Conservation (phyloP, 2,329 filamentous ascomycete genomes). For the Fusarium hainanense region DNA sequence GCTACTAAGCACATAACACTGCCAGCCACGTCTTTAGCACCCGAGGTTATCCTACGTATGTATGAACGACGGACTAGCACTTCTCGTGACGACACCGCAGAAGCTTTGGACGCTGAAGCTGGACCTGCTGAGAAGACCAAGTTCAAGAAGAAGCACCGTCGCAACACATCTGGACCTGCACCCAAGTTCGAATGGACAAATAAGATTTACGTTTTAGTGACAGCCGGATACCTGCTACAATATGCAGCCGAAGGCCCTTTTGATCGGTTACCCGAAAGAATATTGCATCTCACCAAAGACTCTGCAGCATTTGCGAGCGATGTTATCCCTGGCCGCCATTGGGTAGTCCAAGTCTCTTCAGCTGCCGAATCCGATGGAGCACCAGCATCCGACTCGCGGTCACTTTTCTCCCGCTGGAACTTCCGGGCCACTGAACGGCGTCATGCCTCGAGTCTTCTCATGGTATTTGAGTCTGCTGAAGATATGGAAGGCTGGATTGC, state of each 20-base stretch:
- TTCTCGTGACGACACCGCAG: constrained; percentile 31
- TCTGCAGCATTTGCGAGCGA: constrained; percentile 86
- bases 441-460: constrained; percentile 71
- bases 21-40: constrained; percentile 72
- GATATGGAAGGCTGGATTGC: constrained; percentile 83
- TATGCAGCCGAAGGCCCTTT: constrained; percentile 77
- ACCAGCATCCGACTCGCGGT: constrained; percentile 63
- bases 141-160: constrained; percentile 61
- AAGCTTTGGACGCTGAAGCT: constrained; percentile 21
- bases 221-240: constrained; percentile 78
- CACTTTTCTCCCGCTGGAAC: constrained; percentile 73
- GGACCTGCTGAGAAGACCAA: constrained; percentile 49
- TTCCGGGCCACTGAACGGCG: constrained; percentile 66
- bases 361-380: constrained; percentile 69
- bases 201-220: constrained; percentile 78
- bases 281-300: constrained; percentile 76
- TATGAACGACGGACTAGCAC: constrained; percentile 60
- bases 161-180: constrained; percentile 54
- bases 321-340: constrained; percentile 81
- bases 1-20: constrained; percentile 80
- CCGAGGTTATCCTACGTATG: constrained; percentile 75
- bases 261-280: constrained; percentile 78
- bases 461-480: constrained; percentile 78
- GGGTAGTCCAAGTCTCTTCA: constrained; percentile 81
- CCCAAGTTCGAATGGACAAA: constrained; percentile 72